A percentile compares a stretch with the other conserved stretches of the same genome.
Evolutionary conservation across 768 basidiomycete species (phyloP).

Genomic region (Hericium rajendrae): DNA sequence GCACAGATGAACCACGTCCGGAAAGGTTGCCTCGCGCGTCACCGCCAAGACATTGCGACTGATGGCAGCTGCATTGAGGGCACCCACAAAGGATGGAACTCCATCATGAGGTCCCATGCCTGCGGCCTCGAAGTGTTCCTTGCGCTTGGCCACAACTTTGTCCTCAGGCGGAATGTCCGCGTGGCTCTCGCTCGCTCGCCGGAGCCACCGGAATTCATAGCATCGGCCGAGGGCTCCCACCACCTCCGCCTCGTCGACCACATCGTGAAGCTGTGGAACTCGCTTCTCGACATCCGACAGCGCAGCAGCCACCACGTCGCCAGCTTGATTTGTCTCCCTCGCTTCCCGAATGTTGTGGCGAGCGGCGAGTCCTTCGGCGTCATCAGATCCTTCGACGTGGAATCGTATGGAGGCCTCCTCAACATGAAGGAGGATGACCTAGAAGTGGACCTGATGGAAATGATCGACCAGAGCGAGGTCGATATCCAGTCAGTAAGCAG

Average conservation of each 20-base stretch:
- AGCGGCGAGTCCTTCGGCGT: constrained; percentile 13
- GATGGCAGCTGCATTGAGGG: constrained; percentile 23
- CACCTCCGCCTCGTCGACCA: constrained; percentile 16
- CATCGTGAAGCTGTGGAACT: constrained; percentile 14
- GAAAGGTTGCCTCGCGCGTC: constrained; percentile 20
- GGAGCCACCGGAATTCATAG: constrained; percentile 1
- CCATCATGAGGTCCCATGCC: constrained; percentile 12
- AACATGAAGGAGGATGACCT: too few species aligned
- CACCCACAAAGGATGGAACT: constrained; percentile 22
- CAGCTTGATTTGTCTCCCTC: not conserved
- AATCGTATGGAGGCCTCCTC: too few species aligned
- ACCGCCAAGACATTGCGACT: constrained; percentile 13
- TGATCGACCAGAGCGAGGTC: too few species aligned
- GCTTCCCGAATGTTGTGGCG: not conserved
- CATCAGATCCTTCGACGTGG: not conserved
- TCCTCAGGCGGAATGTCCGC: constrained; percentile 16
- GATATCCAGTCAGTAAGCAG: too few species aligned
- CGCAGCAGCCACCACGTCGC: not conserved
- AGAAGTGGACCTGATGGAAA: too few species aligned
- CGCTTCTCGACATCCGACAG: not conserved
- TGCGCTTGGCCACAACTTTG: constrained; percentile 15
- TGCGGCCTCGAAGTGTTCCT: constrained; percentile 17
- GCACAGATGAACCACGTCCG: constrained; percentile 21
- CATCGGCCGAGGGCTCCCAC: constrained; percentile 17
- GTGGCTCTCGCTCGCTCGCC: not conserved